Evolutionary conservation across 306 rosid species (phyloP).

Genomic region (Gleditsia sinensis): DNA sequence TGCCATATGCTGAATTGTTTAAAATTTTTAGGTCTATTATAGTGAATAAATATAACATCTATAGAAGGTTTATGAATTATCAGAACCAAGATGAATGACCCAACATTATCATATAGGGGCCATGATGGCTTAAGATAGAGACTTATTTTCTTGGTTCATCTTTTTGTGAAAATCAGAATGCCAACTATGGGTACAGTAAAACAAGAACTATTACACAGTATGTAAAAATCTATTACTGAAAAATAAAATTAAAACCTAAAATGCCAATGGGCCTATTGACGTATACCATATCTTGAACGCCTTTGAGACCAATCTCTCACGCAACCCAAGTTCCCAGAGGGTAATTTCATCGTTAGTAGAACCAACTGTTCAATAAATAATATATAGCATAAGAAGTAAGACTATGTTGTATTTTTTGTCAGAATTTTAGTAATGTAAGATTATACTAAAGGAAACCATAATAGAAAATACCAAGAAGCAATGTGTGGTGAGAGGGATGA

Average conservation of each 20-base stretch:
- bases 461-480: constrained; percentile 68
- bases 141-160: background rate
- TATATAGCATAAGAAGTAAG: constrained; percentile 1
- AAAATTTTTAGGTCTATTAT: no score
- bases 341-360: no score
- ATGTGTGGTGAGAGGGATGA: constrained; percentile 73
- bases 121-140: no score
- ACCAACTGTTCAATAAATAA: no score
- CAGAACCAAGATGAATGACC: constrained; percentile 24
- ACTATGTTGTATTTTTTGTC: constrained; percentile 1
- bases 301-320: constrained; percentile 71
- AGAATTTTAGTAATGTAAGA: constrained; percentile 15
- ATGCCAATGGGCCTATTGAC: no score
- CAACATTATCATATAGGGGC: background rate
- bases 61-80: constrained; percentile 28
- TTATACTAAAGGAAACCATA: constrained; percentile 15
- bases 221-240: constrained; percentile 7
- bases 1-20: no score
- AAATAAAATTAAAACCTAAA: constrained; percentile 59
- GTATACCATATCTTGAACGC: constrained; percentile 79
- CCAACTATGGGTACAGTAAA: constrained; percentile 5
- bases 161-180: background rate
- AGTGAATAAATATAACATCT: no score
- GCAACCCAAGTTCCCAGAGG: constrained; percentile 72
- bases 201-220: constrained; percentile 5